Percentiles rank a stretch among this genome's conserved stretches.
phyloP scores from a whole-genome alignment of 176 grass and related monocot genomes.

The Oryza meyeriana region DNA sequence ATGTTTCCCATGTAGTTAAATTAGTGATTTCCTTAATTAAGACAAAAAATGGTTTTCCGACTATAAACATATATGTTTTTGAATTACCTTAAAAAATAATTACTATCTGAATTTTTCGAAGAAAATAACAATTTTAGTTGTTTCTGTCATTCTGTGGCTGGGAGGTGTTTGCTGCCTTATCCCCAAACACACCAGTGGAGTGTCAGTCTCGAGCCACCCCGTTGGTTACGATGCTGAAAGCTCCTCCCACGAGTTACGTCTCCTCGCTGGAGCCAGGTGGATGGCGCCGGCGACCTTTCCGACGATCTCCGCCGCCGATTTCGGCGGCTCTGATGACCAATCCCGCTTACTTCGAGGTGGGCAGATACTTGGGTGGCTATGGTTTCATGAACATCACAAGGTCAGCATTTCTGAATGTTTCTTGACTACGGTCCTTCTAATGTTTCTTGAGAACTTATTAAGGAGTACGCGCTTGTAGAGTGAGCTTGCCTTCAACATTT shows the following conservation, averaged over 20 bases:
- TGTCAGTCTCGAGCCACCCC: not conserved
- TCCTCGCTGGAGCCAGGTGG: slow-evolving; percentile 20
- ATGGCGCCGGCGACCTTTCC: slow-evolving; percentile 15
- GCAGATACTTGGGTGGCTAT: slow-evolving; percentile 71
- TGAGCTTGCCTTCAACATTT: slow-evolving; percentile 9
- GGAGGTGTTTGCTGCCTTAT: slow-evolving; percentile 17
- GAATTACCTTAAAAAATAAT: not conserved
- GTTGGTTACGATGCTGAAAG: slow-evolving; percentile 39
- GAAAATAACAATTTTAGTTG: not conserved
- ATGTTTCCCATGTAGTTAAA: too few relatives aligned
- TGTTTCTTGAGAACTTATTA: not conserved
- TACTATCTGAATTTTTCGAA: not conserved
- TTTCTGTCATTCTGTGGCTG: slow-evolving; percentile 26
- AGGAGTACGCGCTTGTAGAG: not conserved
- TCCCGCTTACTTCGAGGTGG: slow-evolving; percentile 78
- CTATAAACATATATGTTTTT: too few relatives aligned
- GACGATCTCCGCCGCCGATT: slow-evolving; percentile 1
- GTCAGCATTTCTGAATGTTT: slow-evolving; percentile 31
- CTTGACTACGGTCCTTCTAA: not conserved
- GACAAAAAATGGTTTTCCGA: too few relatives aligned
- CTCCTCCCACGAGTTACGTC: slow-evolving; percentile 33
- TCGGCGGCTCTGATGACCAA: slow-evolving; percentile 66
- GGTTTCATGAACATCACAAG: slow-evolving; percentile 96
- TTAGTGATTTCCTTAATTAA: too few relatives aligned
- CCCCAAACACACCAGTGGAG: not conserved